A percentile compares a stretch with the other conserved stretches of the same genome.
phyloP scores from a whole-genome alignment of 2,329 filamentous ascomycete genomes.

The Thermoascus crustaceus region DNA sequence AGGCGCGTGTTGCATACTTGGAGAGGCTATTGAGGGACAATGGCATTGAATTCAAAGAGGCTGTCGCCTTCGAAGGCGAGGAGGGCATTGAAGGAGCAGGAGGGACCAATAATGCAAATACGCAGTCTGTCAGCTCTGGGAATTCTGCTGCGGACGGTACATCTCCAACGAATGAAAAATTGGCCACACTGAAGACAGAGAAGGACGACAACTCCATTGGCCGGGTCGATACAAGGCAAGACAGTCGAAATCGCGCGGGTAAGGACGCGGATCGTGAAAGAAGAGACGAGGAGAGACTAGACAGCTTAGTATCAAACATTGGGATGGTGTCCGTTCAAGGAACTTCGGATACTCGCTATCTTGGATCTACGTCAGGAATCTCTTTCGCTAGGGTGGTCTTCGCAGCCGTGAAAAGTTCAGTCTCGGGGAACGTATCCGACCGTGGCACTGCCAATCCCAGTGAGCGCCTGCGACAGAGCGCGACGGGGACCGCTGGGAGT shows the following conservation, averaged over 20 bases:
- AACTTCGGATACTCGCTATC: constrained; percentile 67
- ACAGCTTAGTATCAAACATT: constrained; percentile 60
- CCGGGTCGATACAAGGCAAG: constrained; percentile 13
- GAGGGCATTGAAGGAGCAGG: constrained; percentile 23
- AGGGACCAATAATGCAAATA: constrained; percentile 17
- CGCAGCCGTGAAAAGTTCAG: constrained; percentile 77
- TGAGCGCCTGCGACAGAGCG: constrained; percentile 44
- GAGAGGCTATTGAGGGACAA: constrained; percentile 65
- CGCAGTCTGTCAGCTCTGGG: constrained; percentile 12
- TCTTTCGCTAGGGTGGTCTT: constrained; percentile 93
- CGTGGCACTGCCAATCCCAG: constrained; percentile 54
- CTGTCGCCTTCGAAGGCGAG: constrained; percentile 56
- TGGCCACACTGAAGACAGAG: constrained; percentile 16
- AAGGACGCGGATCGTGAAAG: constrained; percentile 38
- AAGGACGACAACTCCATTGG: constrained; percentile 9
- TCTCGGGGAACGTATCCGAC: constrained; percentile 52
- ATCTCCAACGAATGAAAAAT: constrained; percentile 10
- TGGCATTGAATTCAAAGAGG: constrained; percentile 62
- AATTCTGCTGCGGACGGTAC: constrained; percentile 10
- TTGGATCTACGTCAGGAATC: constrained; percentile 81
- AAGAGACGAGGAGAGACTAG: constrained; percentile 53
- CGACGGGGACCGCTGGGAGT: constrained; percentile 53
- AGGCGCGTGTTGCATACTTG: constrained; percentile 75
- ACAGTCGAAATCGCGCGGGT: constrained; percentile 15
- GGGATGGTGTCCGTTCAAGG: constrained; percentile 72